Conservation (phyloP, 208 protist genomes). For the Wallacemonas sp. region DNA sequence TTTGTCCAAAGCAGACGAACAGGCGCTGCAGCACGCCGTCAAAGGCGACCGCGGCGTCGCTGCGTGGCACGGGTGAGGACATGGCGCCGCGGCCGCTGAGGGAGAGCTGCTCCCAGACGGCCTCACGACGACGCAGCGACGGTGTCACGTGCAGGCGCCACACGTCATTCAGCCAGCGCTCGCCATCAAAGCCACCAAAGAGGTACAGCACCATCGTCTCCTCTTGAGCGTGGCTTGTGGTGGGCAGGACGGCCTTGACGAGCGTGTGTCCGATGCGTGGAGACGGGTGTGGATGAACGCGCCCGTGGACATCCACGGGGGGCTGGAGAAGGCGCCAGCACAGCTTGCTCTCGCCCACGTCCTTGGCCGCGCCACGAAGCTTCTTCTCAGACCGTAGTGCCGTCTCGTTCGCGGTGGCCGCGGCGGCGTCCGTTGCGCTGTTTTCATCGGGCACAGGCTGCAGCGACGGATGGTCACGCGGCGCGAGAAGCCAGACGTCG, state of each 20-base stretch:
- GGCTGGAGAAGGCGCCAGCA: slow-evolving; percentile 2
- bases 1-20: slow-evolving; percentile 45
- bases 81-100: slow-evolving; percentile 17
- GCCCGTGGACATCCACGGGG: slow-evolving; percentile 9
- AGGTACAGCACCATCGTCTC: slow-evolving; percentile 37
- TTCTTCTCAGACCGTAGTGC: slow-evolving; percentile 4
- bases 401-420: not conserved
- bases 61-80: slow-evolving; percentile 29
- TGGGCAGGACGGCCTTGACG: slow-evolving; percentile 20
- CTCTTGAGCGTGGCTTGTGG: too few relatives aligned
- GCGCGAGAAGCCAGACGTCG: slow-evolving; percentile 32
- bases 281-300: not conserved
- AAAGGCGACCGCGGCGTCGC: slow-evolving; percentile 46
- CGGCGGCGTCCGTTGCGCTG: not conserved
- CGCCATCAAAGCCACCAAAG: slow-evolving; percentile 65
- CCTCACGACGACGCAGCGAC: slow-evolving; percentile 27
- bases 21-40: slow-evolving; percentile 34
- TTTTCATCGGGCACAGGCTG: not conserved
- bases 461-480: slow-evolving; percentile 8
- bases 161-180: slow-evolving; percentile 48
- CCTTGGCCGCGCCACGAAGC: not conserved
- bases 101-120: slow-evolving; percentile 34
- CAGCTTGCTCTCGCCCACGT: not conserved
- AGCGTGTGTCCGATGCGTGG: not conserved
- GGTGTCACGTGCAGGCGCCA: slow-evolving; percentile 43